Percentiles rank a stretch among this genome's conserved stretches.
Evolutionary conservation across 140 eudicot genomes (phyloP).

Genomic region (Oenanthe javanica): DNA sequence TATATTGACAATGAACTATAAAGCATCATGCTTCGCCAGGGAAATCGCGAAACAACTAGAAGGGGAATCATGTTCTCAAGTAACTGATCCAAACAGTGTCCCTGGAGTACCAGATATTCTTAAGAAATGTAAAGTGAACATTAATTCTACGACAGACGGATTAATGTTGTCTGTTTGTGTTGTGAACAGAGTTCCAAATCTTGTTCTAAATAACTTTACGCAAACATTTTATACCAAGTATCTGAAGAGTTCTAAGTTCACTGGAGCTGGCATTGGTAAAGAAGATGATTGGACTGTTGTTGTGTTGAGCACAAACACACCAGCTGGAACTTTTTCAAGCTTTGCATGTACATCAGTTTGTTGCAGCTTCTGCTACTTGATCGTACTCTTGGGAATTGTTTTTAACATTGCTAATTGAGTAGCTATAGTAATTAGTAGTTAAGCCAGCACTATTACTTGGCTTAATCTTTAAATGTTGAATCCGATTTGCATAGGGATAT

Average conservation of each 20-base stretch:
- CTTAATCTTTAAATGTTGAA: not conserved
- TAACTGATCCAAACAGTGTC: not conserved
- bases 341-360: not conserved
- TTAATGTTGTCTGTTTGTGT: slow-evolving; percentile 3
- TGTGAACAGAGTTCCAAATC: not conserved
- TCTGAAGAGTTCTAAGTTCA: slow-evolving; percentile 3
- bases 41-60: slow-evolving; percentile 4
- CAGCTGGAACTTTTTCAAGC: not conserved
- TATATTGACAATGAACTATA: not conserved
- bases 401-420: not conserved
- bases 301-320: not conserved
- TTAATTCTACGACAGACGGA: not conserved
- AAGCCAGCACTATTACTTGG: not conserved
- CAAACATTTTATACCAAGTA: not conserved
- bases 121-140: not conserved
- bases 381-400: not conserved
- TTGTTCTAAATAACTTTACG: not conserved
- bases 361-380: not conserved
- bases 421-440: not conserved
- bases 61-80: not conserved
- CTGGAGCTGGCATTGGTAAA: slow-evolving; percentile 3
- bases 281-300: slow-evolving; percentile 1
- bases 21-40: slow-evolving; percentile 4
- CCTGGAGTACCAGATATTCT: slow-evolving; percentile 1
- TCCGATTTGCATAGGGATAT: not conserved